Base-by-base conservation (phyloP, 495 filamentous ascomycete genomes). In the Echria macrotheca region DNA sequence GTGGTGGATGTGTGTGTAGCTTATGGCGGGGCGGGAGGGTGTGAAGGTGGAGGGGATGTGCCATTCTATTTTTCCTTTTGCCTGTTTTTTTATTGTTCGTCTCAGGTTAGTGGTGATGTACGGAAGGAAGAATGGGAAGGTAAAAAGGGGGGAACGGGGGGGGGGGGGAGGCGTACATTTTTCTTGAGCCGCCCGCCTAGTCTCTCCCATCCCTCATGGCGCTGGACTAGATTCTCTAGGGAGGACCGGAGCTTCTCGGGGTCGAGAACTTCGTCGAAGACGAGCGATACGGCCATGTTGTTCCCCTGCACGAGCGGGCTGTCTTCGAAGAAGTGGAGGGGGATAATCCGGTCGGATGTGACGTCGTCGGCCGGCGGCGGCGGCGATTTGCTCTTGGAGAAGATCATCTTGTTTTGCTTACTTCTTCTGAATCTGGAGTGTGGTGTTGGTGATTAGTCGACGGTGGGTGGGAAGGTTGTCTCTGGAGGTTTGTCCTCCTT, bases 201-300 rank as follows among this genome's bases (percentile, higher is more conserved):
- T 42, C 68, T 62, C 28, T 62, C 47, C 72, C 72, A 75, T 15
- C 63, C 64, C 31, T 63, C 64, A n/a, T n/a, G n/a, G 14, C 59
- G 44, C 25, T 60, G 43, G 40, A 68, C 47, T 22, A 75, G 45
- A 0, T 47, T 44, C n/a, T 65, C 59, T 1, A 76, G 56, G 1
- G 67, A 52, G 2, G 7, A 8, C 1, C 58, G 52, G 15, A 76
- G 60, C 14, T 58, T 68, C 21, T 62, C 54, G 1, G 67, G 53
- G 45, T 76, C 72, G 0, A 79, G 58, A 18, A 77, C 67, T 22
- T 76, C 70, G 48, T 79, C 68, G 26, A 79, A 76, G 1, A 61
- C 63, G 23, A 74, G 57, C 35, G 59, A 64, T 8, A 58, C 65
- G 26, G 67, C 59, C 44, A 71, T 56, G 45, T 72, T 60, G 47